Evolutionary conservation across 257 asterid genomes (phyloP).

Genomic region (Salvia rosmarinus): DNA sequence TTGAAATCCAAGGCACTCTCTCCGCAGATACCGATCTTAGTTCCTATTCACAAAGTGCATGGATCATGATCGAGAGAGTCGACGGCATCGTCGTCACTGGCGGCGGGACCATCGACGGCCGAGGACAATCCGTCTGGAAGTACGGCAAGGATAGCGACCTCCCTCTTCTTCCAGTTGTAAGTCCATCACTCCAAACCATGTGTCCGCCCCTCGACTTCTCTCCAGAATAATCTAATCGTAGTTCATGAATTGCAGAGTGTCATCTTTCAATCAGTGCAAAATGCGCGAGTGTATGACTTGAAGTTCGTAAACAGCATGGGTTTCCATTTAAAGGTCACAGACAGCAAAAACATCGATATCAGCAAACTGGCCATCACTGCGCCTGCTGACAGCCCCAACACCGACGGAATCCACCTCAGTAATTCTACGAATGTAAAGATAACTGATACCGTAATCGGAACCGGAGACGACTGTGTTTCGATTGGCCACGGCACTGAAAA

Average conservation of each 20-base stretch:
- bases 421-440: conserved; percentile 38
- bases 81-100: conserved; percentile 53
- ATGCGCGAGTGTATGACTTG: conserved; percentile 33
- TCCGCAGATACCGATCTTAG: conserved; percentile 46
- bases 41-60: conserved; percentile 34
- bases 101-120: conserved; percentile 66
- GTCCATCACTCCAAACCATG: background rate
- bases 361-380: conserved; percentile 45
- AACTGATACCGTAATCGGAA: conserved; percentile 44
- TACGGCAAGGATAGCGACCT: conserved; percentile 19
- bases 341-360: conserved; percentile 34
- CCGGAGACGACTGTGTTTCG: conserved; percentile 58
- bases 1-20: conserved; percentile 62
- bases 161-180: conserved; percentile 50
- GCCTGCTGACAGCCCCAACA: conserved; percentile 64
- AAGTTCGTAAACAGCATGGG: conserved; percentile 64
- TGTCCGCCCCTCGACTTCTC: too few relatives aligned
- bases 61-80: conserved; percentile 51
- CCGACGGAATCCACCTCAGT: conserved; percentile 69
- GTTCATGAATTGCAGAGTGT: conserved; percentile 47
- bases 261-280: conserved; percentile 29
- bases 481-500: conserved; percentile 49
- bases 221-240: too few relatives aligned
- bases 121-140: conserved; percentile 47
- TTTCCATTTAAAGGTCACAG: conserved; percentile 52